These are phyloP conservation scores for Vitis riparia DNA, from an alignment of 164 flowering plant genomes.

Conservation along the genomic window DNA sequence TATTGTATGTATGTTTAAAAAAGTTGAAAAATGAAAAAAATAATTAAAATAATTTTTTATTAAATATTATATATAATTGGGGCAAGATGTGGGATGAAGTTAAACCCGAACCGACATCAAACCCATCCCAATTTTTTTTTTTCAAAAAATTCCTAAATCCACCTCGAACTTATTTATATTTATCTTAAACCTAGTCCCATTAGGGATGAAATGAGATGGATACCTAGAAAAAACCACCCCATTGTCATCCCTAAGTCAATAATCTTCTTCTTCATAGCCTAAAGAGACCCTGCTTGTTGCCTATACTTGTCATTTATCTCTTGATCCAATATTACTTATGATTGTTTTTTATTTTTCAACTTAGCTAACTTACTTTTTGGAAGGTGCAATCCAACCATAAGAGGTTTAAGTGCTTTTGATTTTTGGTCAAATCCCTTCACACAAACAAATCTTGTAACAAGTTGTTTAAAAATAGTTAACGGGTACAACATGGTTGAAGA, in stretches of 20 bases:
- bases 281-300: slow-evolving; percentile 15
- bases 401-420: slow-evolving; percentile 73
- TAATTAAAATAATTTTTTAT: too few relatives aligned
- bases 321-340: not conserved
- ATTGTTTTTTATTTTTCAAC: slow-evolving; percentile 14
- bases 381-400: slow-evolving; percentile 64
- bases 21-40: too few relatives aligned
- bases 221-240: too few relatives aligned
- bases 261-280: not conserved
- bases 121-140: too few relatives aligned
- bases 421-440: slow-evolving; percentile 85
- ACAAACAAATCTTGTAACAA: slow-evolving; percentile 82
- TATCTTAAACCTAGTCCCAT: too few relatives aligned
- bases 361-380: slow-evolving; percentile 61
- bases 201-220: too few relatives aligned
- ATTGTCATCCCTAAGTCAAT: not conserved
- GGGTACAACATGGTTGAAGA: not conserved
- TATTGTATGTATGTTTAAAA: too few relatives aligned
- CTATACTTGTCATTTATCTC: slow-evolving; percentile 3
- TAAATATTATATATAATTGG: too few relatives aligned
- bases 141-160: too few relatives aligned
- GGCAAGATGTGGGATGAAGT: too few relatives aligned
- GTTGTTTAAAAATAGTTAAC: not conserved
- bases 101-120: too few relatives aligned
- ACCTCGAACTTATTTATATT: too few relatives aligned